phyloP scores from a whole-genome alignment of 192 early-diverging fungal species.

The Ramicandelaber brevisporus region DNA sequence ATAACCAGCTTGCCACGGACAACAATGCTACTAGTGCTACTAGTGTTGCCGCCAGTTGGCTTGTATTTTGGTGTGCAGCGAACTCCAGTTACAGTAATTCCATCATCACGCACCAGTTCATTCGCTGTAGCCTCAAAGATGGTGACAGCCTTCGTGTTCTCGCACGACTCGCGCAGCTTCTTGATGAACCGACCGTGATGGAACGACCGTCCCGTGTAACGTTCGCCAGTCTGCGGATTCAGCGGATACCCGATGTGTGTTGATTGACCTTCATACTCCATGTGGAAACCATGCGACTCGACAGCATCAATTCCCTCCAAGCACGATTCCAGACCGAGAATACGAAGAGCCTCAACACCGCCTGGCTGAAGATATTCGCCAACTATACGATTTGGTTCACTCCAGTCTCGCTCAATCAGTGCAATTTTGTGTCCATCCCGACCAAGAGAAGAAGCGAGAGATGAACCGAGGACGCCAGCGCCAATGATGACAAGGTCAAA shows the following conservation, averaged over 20 bases:
- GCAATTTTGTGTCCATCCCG: too few relatives aligned
- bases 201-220: constrained; percentile 46
- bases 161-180: constrained; percentile 41
- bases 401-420: constrained; percentile 64
- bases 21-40: neutral
- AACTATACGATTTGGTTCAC: constrained; percentile 89
- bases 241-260: constrained; percentile 49
- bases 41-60: neutral
- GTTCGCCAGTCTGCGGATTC: constrained; percentile 16
- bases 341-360: constrained; percentile 43
- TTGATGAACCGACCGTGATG: constrained; percentile 87
- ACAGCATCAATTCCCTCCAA: constrained; percentile 70
- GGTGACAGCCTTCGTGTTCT: constrained; percentile 30
- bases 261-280: constrained; percentile 32
- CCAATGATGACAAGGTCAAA: constrained; percentile 77
- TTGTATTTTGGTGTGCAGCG: neutral
- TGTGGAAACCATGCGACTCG: constrained; percentile 56
- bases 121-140: constrained; percentile 51
- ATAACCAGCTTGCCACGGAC: constrained; percentile 27
- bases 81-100: neutral
- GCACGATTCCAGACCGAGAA: constrained; percentile 43
- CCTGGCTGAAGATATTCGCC: constrained; percentile 92
- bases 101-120: constrained; percentile 23
- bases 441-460: too few relatives aligned
- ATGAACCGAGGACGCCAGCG: constrained; percentile 73